Conservation (phyloP, 176 grass and related monocot species). For the Luzula sylvatica region DNA sequence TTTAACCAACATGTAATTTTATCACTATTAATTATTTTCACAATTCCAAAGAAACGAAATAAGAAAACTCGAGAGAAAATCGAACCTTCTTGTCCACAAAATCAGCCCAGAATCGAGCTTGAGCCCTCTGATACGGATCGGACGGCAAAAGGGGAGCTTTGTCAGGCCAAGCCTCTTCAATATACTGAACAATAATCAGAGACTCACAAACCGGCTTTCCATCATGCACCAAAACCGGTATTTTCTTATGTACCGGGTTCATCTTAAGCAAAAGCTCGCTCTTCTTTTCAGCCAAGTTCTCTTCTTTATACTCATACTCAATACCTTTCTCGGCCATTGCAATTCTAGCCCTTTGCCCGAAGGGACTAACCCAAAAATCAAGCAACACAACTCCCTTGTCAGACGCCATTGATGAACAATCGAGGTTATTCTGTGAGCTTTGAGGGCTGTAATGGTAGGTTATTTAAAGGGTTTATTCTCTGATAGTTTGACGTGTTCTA, state of each 20-base stretch:
- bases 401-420: constrained; percentile 14
- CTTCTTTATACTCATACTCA: constrained; percentile 39
- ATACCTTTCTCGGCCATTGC: constrained; percentile 62
- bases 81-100: constrained; percentile 43
- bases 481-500: too few relatives aligned
- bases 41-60: not conserved
- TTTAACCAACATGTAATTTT: too few relatives aligned
- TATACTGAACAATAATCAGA: constrained; percentile 43
- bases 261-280: constrained; percentile 46
- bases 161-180: constrained; percentile 38
- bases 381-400: constrained; percentile 29
- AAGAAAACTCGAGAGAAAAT: not conserved
- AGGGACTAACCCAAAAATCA: constrained; percentile 53
- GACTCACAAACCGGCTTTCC: constrained; percentile 53
- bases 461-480: too few relatives aligned
- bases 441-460: too few relatives aligned
- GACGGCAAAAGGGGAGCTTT: constrained; percentile 34
- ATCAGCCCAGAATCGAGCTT: constrained; percentile 48
- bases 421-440: too few relatives aligned
- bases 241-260: constrained; percentile 55
- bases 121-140: constrained; percentile 26
- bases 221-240: constrained; percentile 48
- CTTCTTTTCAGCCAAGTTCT: constrained; percentile 42
- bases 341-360: constrained; percentile 40
- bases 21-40: constrained; percentile 24